Conservation (phyloP, 768 basidiomycete species). For the Saitozyma sp. region DNA sequence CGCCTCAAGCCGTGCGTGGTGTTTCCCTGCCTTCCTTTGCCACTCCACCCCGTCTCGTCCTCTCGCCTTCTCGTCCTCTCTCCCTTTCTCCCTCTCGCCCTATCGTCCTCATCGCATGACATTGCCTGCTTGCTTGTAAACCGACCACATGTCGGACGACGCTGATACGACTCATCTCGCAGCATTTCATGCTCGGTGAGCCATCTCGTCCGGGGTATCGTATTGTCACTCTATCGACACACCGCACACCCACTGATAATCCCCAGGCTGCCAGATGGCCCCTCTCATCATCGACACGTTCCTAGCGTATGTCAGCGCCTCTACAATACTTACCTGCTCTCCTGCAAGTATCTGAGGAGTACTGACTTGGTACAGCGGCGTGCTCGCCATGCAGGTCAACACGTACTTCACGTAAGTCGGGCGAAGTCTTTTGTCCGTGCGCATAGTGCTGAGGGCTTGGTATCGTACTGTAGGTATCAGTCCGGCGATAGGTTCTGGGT, state of each 20-base stretch:
- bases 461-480: slow-evolving; percentile 19
- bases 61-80: not conserved
- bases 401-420: slow-evolving; percentile 23
- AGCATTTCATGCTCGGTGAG: too few relatives aligned
- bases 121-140: too few relatives aligned
- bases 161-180: too few relatives aligned
- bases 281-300: slow-evolving; percentile 30
- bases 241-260: not conserved
- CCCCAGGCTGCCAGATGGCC: slow-evolving; percentile 28
- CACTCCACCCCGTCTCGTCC: not conserved
- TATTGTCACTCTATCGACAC: not conserved
- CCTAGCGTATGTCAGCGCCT: slow-evolving; percentile 8
- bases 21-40: not conserved
- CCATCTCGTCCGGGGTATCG: too few relatives aligned
- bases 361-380: slow-evolving; percentile 10
- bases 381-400: slow-evolving; percentile 26
- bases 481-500: slow-evolving; percentile 20
- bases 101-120: too few relatives aligned
- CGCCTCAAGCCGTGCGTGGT: slow-evolving; percentile 18
- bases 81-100: not conserved
- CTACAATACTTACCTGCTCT: too few relatives aligned
- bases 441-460: not conserved
- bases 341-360: too few relatives aligned
- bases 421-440: too few relatives aligned
- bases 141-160: too few relatives aligned